Base-by-base conservation (phyloP, 805 yeast species). In the Candida hispaniensis region DNA sequence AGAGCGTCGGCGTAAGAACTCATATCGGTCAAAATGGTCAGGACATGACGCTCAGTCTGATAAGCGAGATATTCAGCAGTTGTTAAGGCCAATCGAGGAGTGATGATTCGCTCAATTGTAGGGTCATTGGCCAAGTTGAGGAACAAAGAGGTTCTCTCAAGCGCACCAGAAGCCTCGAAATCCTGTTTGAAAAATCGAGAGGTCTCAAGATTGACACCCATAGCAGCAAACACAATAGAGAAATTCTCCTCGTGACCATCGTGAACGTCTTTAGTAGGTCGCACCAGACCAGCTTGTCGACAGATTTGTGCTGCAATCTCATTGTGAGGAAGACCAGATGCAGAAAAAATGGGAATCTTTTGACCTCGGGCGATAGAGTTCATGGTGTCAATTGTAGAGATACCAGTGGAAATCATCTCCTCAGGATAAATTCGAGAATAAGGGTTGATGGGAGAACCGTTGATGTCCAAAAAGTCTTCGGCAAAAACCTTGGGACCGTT, bases 351-450 rank as follows among this genome's bases (percentile, higher is more conserved):
- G 38, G 99, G 99, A 59, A 91, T 91, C 67, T 91, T 91, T 67
- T 91, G 99, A 49, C 99, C 99, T 73, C 99, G 82, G 42, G 99
- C 99, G 69, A 91, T 91, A 26, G 98, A 88, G 65, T 91, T 93
- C 98, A 91, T 91, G 40, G 96, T 86, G 61, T 91, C 99, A 56
- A 91, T 91, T 33, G 98, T 95, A 30, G 96, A 86, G 45, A 91
- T 71, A 73, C 99, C 99, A 12, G 99, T 93, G 35, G 96, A 85
- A 51, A 91, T 91, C 99, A 91, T 91, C 67, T 91, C 99, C 69
- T 91, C 98, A 18, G 99, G 99, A 59, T 93, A 93, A 50, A 91
- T 91, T 66, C 99, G 86, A 26, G 96, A 93, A 59, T 64, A 91
- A 38, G 99, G 99, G 58, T 91, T 91, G 61, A 91, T 91, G 54